A percentile compares a stretch with the other conserved stretches of the same genome.
phyloP scores from a whole-genome alignment of 2,329 filamentous ascomycete species.

The Fusarium virguliforme region DNA sequence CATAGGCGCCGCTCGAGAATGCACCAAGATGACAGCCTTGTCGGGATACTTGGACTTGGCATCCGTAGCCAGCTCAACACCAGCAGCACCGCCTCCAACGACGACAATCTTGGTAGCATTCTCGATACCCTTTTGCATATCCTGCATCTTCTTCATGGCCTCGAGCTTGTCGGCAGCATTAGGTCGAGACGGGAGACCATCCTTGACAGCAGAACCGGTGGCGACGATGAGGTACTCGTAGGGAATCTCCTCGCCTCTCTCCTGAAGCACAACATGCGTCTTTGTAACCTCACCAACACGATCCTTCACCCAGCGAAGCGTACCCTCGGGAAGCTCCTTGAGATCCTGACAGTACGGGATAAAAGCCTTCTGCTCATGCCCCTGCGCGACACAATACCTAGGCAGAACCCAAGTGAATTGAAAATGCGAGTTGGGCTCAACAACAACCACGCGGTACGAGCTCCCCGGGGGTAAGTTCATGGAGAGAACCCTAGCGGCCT shows the following conservation, averaged over 20 bases:
- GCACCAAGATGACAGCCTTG: constrained; percentile 71
- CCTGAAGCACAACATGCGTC: constrained; percentile 59
- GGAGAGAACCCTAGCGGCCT: constrained; percentile 65
- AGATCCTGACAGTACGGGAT: constrained; percentile 70
- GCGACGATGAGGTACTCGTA: constrained; percentile 73
- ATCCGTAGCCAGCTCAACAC: constrained; percentile 74
- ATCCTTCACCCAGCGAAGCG: constrained; percentile 61
- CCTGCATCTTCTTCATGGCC: constrained; percentile 61
- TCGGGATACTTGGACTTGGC: constrained; percentile 70
- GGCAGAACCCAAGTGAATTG: constrained; percentile 75
- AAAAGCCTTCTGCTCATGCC: constrained; percentile 72
- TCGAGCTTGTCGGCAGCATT: constrained; percentile 60
- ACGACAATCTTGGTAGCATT: constrained; percentile 63
- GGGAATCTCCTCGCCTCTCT: constrained; percentile 61
- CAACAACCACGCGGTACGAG: constrained; percentile 67
- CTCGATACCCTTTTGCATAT: constrained; percentile 64
- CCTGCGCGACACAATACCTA: constrained; percentile 69
- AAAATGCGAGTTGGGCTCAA: constrained; percentile 75
- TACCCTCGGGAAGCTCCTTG: constrained; percentile 53
- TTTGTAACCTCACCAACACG: constrained; percentile 59
- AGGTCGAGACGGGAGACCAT: constrained; percentile 66
- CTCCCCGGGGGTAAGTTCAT: constrained; percentile 63
- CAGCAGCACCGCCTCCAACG: constrained; percentile 73
- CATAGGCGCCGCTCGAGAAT: constrained; percentile 70
- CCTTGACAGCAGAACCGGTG: constrained; percentile 66